These are phyloP conservation scores for Tylopilus sp. DNA, from an alignment of 768 basidiomycete genomes.

Conservation along the genomic window DNA sequence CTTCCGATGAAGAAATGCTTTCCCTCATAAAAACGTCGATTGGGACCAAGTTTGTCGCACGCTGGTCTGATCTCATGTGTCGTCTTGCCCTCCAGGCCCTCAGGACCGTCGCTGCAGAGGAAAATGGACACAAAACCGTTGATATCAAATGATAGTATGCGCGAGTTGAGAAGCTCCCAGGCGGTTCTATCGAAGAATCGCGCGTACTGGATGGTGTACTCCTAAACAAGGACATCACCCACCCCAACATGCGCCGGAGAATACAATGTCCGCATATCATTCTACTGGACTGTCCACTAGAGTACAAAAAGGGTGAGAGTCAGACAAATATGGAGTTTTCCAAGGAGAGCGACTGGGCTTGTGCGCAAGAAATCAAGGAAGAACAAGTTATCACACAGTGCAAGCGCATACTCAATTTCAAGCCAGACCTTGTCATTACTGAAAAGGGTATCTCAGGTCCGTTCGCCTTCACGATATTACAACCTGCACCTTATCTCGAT, in stretches of 20 bases:
- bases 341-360: constrained; percentile 89
- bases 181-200: constrained; percentile 95
- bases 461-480: constrained; percentile 20
- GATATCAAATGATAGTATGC: constrained; percentile 99
- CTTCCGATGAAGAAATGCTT: constrained; percentile 88
- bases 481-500: not conserved
- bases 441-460: constrained; percentile 63
- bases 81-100: constrained; percentile 90
- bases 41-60: constrained; percentile 94
- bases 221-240: constrained; percentile 98
- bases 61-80: constrained; percentile 99
- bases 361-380: constrained; percentile 83
- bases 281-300: no score
- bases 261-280: no score
- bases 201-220: constrained; percentile 87
- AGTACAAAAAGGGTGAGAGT: no score
- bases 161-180: constrained; percentile 95
- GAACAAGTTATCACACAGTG: no score
- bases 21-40: constrained; percentile 97
- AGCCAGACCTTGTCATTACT: constrained; percentile 43
- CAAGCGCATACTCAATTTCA: constrained; percentile 50
- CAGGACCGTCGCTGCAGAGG: constrained; percentile 78
- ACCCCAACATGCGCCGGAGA: constrained; percentile 73
- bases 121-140: constrained; percentile 77
- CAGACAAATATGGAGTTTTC: constrained; percentile 28